phyloP scores from a whole-genome alignment of 352 stramenopile genomes.

The Phytophthora brassicae region DNA sequence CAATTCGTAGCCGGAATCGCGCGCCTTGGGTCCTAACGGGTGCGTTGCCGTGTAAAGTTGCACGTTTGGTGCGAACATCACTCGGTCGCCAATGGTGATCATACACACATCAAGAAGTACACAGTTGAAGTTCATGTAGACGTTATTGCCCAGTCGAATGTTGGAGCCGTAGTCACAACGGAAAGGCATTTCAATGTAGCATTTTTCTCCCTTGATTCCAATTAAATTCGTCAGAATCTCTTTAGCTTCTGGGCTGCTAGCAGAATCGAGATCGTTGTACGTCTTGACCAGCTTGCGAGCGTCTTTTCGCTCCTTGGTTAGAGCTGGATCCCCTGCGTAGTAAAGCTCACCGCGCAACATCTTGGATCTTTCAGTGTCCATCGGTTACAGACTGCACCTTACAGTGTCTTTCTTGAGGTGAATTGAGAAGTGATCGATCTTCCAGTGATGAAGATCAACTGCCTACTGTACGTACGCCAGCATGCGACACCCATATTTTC shows the following conservation, averaged over 20 bases:
- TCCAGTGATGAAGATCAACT: too few species aligned
- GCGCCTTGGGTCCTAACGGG: conserved; percentile 51
- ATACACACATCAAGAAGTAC: conserved; percentile 80
- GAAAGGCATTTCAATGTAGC: conserved; percentile 82
- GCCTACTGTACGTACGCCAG: neutral
- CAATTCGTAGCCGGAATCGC: conserved; percentile 50
- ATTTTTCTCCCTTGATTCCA: conserved; percentile 40
- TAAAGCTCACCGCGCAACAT: conserved; percentile 70
- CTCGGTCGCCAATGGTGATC: conserved; percentile 77
- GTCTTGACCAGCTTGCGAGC: conserved; percentile 36
- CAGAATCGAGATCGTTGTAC: conserved; percentile 45
- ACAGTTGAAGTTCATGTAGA: conserved; percentile 91
- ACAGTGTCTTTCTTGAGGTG: conserved; percentile 2
- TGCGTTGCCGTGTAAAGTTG: conserved; percentile 84
- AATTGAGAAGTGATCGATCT: conserved; percentile 17
- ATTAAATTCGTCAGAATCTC: conserved; percentile 43
- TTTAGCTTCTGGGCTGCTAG: conserved; percentile 28
- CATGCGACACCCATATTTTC: neutral
- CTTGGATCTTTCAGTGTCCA: conserved; percentile 51
- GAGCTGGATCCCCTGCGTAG: conserved; percentile 36
- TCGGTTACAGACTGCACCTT: too few species aligned
- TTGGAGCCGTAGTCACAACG: conserved; percentile 90
- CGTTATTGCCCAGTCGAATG: conserved; percentile 65
- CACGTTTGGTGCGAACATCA: conserved; percentile 74
- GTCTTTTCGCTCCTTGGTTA: conserved; percentile 41